phyloP scores from a whole-genome alignment of 2,329 filamentous ascomycete genomes.

The Fusarium concolor region DNA sequence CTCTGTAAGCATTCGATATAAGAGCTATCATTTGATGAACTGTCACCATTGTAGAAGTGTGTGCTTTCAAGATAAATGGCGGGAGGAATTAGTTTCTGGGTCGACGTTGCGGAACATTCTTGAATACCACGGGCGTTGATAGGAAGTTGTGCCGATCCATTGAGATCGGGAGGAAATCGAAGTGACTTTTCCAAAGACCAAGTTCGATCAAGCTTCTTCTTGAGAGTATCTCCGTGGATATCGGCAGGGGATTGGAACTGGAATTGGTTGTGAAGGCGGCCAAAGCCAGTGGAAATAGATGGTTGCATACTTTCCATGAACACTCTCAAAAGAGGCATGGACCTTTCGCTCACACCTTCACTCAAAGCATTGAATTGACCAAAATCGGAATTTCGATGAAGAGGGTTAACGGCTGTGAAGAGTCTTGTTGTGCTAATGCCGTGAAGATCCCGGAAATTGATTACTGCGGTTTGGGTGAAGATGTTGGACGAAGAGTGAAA shows the following conservation, averaged over 20 bases:
- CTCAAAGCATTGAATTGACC: constrained; percentile 47
- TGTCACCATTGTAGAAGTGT: no score
- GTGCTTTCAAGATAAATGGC: no score
- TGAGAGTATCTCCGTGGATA: constrained; percentile 62
- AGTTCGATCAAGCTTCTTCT: constrained; percentile 65
- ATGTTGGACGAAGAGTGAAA: no score
- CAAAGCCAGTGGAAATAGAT: no score
- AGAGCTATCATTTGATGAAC: no score
- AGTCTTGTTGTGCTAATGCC: not conserved
- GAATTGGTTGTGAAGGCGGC: constrained; percentile 62
- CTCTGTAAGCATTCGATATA: no score
- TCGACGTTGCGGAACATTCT: constrained; percentile 81
- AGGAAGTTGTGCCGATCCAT: no score
- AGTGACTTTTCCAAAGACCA: constrained; percentile 60
- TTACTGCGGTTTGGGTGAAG: not conserved
- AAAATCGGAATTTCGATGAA: constrained; percentile 53
- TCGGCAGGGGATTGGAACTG: constrained; percentile 60
- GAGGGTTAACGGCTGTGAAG: constrained; percentile 49
- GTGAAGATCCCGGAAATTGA: not conserved
- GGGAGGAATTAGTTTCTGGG: no score
- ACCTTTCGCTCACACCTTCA: no score
- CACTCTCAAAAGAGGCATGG: no score
- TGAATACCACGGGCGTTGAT: not conserved
- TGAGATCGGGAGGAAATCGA: constrained; percentile 36
- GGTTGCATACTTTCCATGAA: no score